Evolutionary conservation across 257 asterid genomes (phyloP), one percentile per base, ranked within the genome.

Genomic region (Nicotiana noctiflora): DNA sequence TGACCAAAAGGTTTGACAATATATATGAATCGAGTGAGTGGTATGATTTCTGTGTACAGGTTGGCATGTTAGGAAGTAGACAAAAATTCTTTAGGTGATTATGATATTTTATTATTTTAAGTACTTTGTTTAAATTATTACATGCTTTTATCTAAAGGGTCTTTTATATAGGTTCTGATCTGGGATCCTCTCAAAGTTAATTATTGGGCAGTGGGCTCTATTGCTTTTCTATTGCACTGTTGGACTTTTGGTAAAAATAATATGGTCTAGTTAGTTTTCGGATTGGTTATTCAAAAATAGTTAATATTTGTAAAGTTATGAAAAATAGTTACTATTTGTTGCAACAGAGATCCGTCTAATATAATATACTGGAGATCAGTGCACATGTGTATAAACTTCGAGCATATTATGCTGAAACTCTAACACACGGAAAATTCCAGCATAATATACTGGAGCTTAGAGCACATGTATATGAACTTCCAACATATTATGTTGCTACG

Each of bases 101-200:
- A 14, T 74, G 59, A 1, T 23, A 1, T 23, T 74, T 74, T 49
- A 49, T 49, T 49, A 3, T 49, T 56, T 46, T 74, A 23, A 21
- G 44, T 74, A 49, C 79, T 49, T 74, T 74, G 31, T 49, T 72
- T 46, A 13, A 74, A 74, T 49, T 49, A 21, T 21, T 3, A 46
- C 21, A 25, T 23, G 40, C 61, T 74, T 74, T 49, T 74, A 46
- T 14, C 61, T 46, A 74, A 49, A 49, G 61, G 79, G 34, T 40
- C 77, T 68, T 67, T 40, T 68, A 40, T 68, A 40, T 40, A 68
- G 32, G 77, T 68, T 37, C 34, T 44, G 57, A 70, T 70, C 77
- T 70, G 77, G 77, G 79, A 74, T 74, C 79, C 79, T 49, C 79
- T 74, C 79, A 74, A 23, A 74, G 61, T 74, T 74, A 4, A 74